These are phyloP conservation scores for Xylaria sp. DNA, from an alignment of 2,329 filamentous ascomycete species.

Conservation along the genomic window DNA sequence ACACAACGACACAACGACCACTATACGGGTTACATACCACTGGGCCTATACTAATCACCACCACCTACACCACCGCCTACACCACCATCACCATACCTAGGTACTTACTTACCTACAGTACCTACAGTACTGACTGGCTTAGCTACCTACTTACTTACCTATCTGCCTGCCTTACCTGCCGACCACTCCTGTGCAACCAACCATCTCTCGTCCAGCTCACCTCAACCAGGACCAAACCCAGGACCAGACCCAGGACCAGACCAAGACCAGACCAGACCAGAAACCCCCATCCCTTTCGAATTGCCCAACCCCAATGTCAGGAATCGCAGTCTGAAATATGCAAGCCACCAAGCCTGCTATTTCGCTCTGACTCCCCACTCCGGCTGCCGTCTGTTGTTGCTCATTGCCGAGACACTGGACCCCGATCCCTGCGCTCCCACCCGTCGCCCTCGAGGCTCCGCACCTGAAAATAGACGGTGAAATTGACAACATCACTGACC, in stretches of 20 bases:
- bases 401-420: slow-evolving; percentile 12
- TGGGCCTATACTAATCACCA: not conserved
- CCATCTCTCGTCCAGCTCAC: not conserved
- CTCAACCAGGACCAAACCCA: too few relatives aligned
- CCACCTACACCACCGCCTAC: slow-evolving; percentile 18
- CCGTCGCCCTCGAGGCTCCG: slow-evolving; percentile 33
- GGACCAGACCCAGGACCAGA: too few relatives aligned
- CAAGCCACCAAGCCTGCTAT: slow-evolving; percentile 16
- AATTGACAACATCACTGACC: slow-evolving; percentile 27
- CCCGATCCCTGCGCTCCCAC: slow-evolving; percentile 25
- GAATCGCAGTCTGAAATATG: slow-evolving; percentile 21
- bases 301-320: slow-evolving; percentile 18
- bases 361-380: slow-evolving; percentile 8
- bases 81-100: too few relatives aligned
- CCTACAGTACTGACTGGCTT: too few relatives aligned
- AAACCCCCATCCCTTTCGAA: slow-evolving; percentile 10
- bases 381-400: slow-evolving; percentile 8
- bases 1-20: not conserved
- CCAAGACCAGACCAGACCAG: too few relatives aligned
- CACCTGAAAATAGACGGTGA: slow-evolving; percentile 38
- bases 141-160: too few relatives aligned
- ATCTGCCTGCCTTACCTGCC: not conserved
- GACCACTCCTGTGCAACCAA: not conserved
- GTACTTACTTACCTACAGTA: not conserved
- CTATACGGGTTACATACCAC: too few relatives aligned